Conservation (phyloP, 257 asterid genomes). For the Schizonepeta tenuifolia region DNA sequence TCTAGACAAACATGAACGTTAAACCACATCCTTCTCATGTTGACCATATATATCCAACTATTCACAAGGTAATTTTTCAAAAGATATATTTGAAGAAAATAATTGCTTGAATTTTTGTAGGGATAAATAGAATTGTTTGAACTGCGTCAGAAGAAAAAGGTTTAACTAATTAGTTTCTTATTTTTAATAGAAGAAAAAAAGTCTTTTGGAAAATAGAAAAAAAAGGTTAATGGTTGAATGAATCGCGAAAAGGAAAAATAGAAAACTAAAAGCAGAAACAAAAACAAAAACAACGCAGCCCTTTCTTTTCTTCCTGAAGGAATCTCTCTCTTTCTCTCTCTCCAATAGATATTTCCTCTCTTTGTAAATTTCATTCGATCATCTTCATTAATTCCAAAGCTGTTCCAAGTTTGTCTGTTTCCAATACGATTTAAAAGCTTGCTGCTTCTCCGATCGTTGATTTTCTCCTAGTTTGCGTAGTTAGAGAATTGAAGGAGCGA, state of each 20-base stretch:
- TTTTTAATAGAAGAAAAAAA: too few relatives aligned
- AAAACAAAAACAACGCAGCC: conserved; percentile 28
- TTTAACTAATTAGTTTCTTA: too few relatives aligned
- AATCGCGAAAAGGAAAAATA: background rate
- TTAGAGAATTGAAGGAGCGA: conserved; percentile 1
- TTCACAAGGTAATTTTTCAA: background rate
- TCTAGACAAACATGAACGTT: too few relatives aligned
- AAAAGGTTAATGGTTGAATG: background rate
- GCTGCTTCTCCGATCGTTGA: conserved; percentile 31
- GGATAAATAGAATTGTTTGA: background rate
- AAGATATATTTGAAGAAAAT: background rate
- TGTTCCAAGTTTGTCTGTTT: background rate
- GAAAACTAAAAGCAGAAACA: background rate
- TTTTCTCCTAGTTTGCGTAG: conserved; percentile 25
- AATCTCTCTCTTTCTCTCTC: conserved; percentile 26
- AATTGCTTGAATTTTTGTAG: background rate
- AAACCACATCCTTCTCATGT: too few relatives aligned
- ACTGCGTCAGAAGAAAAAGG: background rate
- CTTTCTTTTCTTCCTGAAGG: background rate
- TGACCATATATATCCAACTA: background rate
- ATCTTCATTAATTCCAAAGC: background rate
- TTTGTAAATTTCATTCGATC: conserved; percentile 32
- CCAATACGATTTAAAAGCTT: background rate
- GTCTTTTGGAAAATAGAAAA: too few relatives aligned
- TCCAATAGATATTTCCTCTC: conserved; percentile 16